Percentiles rank a stretch among this genome's conserved stretches.
phyloP scores from a whole-genome alignment of 306 rosid species.

The Rubus parviflorus region DNA sequence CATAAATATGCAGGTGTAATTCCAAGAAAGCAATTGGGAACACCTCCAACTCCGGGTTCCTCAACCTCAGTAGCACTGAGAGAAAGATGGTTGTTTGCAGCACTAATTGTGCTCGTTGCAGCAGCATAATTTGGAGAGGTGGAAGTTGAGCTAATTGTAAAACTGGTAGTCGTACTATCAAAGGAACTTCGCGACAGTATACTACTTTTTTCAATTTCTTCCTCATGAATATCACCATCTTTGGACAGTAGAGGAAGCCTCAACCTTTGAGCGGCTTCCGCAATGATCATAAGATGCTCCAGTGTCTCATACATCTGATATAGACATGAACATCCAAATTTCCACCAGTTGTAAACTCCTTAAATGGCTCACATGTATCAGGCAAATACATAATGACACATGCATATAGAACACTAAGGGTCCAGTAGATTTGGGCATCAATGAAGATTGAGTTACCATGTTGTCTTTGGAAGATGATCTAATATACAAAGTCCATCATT shows the following conservation, averaged over 20 bases:
- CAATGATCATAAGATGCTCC: slow-evolving; percentile 82
- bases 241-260: slow-evolving; percentile 88
- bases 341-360: slow-evolving; percentile 9
- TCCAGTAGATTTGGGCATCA: not conserved
- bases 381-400: not conserved
- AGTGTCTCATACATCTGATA: slow-evolving; percentile 78
- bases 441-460: not conserved
- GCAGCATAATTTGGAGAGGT: slow-evolving; percentile 63
- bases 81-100: slow-evolving; percentile 38
- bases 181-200: slow-evolving; percentile 63
- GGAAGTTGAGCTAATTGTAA: slow-evolving; percentile 56
- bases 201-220: slow-evolving; percentile 80
- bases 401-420: not conserved
- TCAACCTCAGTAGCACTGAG: slow-evolving; percentile 43
- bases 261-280: slow-evolving; percentile 91
- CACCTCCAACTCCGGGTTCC: slow-evolving; percentile 88
- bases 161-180: slow-evolving; percentile 58
- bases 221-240: slow-evolving; percentile 84
- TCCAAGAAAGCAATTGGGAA: slow-evolving; percentile 81
- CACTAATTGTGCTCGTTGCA: slow-evolving; percentile 50
- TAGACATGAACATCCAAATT: slow-evolving; percentile 16
- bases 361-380: not conserved
- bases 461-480: not conserved
- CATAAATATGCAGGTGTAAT: slow-evolving; percentile 81
- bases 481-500: not conserved